phyloP scores from a whole-genome alignment of 441 rosid species.

The Pelargonium cotyledonis region DNA sequence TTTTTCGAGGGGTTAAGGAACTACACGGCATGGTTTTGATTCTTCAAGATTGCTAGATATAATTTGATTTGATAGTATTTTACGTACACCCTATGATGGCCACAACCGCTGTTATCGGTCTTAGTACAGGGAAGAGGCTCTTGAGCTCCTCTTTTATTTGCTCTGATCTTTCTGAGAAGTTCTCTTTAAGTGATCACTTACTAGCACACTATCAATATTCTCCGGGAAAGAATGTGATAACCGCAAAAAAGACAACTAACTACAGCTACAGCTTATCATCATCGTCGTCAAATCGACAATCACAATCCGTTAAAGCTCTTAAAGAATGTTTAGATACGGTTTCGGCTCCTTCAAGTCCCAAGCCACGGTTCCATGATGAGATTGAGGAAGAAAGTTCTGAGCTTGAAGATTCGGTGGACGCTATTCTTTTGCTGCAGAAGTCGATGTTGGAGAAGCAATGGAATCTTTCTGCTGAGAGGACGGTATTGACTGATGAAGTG shows the following conservation, averaged over 20 bases:
- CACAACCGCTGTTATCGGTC: constrained; percentile 73
- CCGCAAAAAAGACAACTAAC: constrained; percentile 47
- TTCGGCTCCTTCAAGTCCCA: constrained; percentile 29
- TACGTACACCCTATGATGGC: constrained; percentile 50
- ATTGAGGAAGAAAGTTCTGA: constrained; percentile 42
- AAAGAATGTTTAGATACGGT: constrained; percentile 47
- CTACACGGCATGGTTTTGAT: constrained; percentile 12
- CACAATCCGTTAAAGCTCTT: constrained; percentile 51
- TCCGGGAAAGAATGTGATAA: constrained; percentile 37
- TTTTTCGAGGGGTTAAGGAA: constrained; percentile 16
- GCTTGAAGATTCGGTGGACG: constrained; percentile 60
- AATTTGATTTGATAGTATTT: constrained; percentile 26
- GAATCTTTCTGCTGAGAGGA: constrained; percentile 71
- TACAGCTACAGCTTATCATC: constrained; percentile 42
- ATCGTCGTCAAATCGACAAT: constrained; percentile 24
- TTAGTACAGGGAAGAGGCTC: constrained; percentile 65
- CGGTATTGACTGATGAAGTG: constrained; percentile 25
- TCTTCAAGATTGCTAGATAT: constrained; percentile 21
- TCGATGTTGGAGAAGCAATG: constrained; percentile 90
- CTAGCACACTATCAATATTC: constrained; percentile 35
- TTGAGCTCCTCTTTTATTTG: constrained; percentile 57
- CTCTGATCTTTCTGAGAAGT: constrained; percentile 59
- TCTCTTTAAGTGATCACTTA: constrained; percentile 45
- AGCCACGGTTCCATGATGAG: constrained; percentile 35
- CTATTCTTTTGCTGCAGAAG: constrained; percentile 76